Evolutionary conservation across 768 basidiomycete genomes (phyloP).

Genomic region (Rhizopogon salebrosus): DNA sequence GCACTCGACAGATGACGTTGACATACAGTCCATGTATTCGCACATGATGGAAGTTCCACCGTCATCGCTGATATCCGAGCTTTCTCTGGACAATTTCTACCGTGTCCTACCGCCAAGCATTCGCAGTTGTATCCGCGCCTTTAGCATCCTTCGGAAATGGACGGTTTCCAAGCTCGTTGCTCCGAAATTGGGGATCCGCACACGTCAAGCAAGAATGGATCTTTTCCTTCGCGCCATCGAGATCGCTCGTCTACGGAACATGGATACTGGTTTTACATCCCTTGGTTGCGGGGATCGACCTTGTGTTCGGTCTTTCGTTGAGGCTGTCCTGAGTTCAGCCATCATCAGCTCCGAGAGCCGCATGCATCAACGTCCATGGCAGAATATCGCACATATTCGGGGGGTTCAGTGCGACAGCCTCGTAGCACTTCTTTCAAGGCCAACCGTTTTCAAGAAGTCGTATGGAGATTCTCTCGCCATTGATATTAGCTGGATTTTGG

Average conservation of each 20-base stretch:
- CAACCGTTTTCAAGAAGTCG: constrained; percentile 37
- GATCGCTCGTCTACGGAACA: constrained; percentile 58
- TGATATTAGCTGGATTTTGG: constrained; percentile 80
- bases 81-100: constrained; percentile 65
- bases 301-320: constrained; percentile 75
- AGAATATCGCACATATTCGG: constrained; percentile 58
- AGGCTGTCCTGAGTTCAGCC: constrained; percentile 71
- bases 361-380: constrained; percentile 76
- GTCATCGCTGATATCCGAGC: constrained; percentile 66
- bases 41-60: constrained; percentile 70
- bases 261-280: constrained; percentile 32
- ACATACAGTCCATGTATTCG: constrained; percentile 75
- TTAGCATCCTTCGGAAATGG: constrained; percentile 77
- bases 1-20: constrained; percentile 51
- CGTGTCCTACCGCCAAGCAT: constrained; percentile 71
- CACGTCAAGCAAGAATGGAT: constrained; percentile 70
- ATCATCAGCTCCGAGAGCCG: constrained; percentile 75
- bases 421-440: constrained; percentile 47
- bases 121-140: constrained; percentile 73
- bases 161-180: constrained; percentile 63
- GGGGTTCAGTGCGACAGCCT: constrained; percentile 62
- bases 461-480: constrained; percentile 54
- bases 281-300: constrained; percentile 47
- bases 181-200: constrained; percentile 55
- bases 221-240: constrained; percentile 68